Base-by-base conservation (phyloP, 2,329 filamentous ascomycete species). In the Cercospora beticola region DNA sequence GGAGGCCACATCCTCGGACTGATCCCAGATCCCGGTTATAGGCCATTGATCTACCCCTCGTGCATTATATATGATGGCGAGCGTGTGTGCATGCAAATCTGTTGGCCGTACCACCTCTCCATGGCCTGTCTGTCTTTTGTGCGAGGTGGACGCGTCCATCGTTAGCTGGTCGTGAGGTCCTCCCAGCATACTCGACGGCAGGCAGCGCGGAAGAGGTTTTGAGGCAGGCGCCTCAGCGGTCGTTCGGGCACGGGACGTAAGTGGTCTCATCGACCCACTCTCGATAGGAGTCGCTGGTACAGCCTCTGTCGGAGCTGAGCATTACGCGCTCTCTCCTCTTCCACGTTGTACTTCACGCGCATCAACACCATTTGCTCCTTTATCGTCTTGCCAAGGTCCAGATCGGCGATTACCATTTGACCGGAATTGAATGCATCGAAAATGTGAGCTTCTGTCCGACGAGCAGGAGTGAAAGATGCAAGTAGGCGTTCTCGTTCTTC, bases 371-470 rank as follows among this genome's bases (percentile, higher is more conserved):
- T 78, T 66, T 83, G 81, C 43, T 83, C 79, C 7, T 79, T 76
- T 33, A 83, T 71, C 0, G 81, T 82, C 67, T 81, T 78, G 62
- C 78, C 69, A 28, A 84, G 66, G 61, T 81, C 76, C 61, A 84
- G 77, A 67, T 84, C 80, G 2, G 79, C 82, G 66, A 84, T 76
- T 12, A 83, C 76, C 66, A 81, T 81, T 70, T 84, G 82, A 12
- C 83, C 83, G 7, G 82, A 83, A 67, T 80, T 79, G 71, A 84
- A 82, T 31, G 80, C 74, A 66, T 84, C 82, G 64, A 83, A 79
- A 33, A 80, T 78, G 61, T 78, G 72, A 3, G 74, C 74, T 65
- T 80, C 77, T 26, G 75, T 74, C 26, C 70, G 72, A 7, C 74
- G 73, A 30, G 59, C 69, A 23, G 60, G 68, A 28, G 61, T 68